Percentiles rank a stretch among this genome's conserved stretches.
Evolutionary conservation across 345 rosid genomes (phyloP).

Genomic region (Pugionium dolabratum): DNA sequence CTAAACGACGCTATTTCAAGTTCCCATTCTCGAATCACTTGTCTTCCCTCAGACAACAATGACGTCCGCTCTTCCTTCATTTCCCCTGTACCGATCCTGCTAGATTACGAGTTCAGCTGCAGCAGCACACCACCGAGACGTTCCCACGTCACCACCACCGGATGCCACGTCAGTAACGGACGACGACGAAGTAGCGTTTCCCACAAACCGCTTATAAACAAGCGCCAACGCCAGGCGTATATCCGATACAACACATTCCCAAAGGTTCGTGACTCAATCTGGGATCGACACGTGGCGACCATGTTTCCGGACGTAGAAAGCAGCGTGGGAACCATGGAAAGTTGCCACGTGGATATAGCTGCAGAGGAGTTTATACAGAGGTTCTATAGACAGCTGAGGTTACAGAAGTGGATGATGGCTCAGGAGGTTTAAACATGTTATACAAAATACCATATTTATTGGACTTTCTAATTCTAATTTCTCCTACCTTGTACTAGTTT

Average conservation of each 20-base stretch:
- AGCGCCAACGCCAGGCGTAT: conserved; percentile 36
- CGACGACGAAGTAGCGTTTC: conserved; percentile 50
- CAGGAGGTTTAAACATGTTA: conserved; percentile 26
- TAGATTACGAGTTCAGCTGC: conserved; percentile 93
- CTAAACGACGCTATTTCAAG: conserved; percentile 35
- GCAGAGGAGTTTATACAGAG: conserved; percentile 91
- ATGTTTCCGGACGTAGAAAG: conserved; percentile 46
- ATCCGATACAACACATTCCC: conserved; percentile 34
- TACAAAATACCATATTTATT: too few relatives aligned
- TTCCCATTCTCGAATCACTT: conserved; percentile 59
- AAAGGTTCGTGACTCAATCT: conserved; percentile 26
- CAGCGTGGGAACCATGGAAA: conserved; percentile 54
- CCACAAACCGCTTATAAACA: conserved; percentile 37
- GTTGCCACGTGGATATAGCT: conserved; percentile 62
- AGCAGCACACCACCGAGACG: conserved; percentile 80
- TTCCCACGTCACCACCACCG: conserved; percentile 30
- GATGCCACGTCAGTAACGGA: conserved; percentile 34
- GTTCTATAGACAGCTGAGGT: conserved; percentile 66
- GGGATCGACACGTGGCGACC: conserved; percentile 48
- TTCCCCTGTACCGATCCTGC: conserved; percentile 56
- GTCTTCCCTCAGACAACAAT: conserved; percentile 58
- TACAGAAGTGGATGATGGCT: conserved; percentile 50
- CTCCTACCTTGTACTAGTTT: too few relatives aligned
- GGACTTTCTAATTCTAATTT: too few relatives aligned
- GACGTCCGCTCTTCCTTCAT: conserved; percentile 55